A percentile compares a stretch with the other conserved stretches of the same genome.
phyloP scores from a whole-genome alignment of 2,329 filamentous ascomycete genomes.

The Lizonia empirigonia region DNA sequence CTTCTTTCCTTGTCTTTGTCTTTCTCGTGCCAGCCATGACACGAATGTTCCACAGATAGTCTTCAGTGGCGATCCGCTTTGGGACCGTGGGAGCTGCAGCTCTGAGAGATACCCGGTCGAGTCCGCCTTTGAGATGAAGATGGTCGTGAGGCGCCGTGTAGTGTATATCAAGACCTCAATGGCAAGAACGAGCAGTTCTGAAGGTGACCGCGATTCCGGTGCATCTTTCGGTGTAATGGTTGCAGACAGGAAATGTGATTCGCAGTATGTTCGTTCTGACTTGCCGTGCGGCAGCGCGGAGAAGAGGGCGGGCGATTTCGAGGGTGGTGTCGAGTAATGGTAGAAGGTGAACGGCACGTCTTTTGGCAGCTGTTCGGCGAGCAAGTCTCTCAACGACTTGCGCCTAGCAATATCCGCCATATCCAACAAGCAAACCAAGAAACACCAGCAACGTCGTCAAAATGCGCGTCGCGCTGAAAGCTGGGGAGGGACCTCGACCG shows the following conservation, averaged over 20 bases:
- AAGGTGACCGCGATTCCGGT: slow-evolving; percentile 23
- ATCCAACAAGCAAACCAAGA: slow-evolving; percentile 4
- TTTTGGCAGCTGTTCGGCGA: slow-evolving; percentile 60
- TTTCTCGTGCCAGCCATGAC: slow-evolving; percentile 71
- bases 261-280: slow-evolving; percentile 80
- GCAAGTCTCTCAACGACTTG: slow-evolving; percentile 48
- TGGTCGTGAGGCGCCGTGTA: slow-evolving; percentile 77
- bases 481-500: slow-evolving; percentile 25
- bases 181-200: slow-evolving; percentile 74
- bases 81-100: slow-evolving; percentile 59
- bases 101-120: slow-evolving; percentile 85
- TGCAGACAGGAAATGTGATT: slow-evolving; percentile 77
- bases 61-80: slow-evolving; percentile 71
- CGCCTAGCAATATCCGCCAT: slow-evolving; percentile 35
- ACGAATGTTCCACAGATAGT: slow-evolving; percentile 77
- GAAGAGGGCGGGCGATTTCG: slow-evolving; percentile 75
- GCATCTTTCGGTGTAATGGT: slow-evolving; percentile 53
- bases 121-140: slow-evolving; percentile 97
- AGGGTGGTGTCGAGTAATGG: slow-evolving; percentile 86
- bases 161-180: slow-evolving; percentile 87
- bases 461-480: slow-evolving; percentile 13
- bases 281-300: slow-evolving; percentile 73
- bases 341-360: slow-evolving; percentile 70
- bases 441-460: neutral
- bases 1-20: slow-evolving; percentile 67